Percentiles rank a stretch among this genome's conserved stretches.
Evolutionary conservation across 306 rosid genomes (phyloP).

Genomic region (Spatholobus suberectus): DNA sequence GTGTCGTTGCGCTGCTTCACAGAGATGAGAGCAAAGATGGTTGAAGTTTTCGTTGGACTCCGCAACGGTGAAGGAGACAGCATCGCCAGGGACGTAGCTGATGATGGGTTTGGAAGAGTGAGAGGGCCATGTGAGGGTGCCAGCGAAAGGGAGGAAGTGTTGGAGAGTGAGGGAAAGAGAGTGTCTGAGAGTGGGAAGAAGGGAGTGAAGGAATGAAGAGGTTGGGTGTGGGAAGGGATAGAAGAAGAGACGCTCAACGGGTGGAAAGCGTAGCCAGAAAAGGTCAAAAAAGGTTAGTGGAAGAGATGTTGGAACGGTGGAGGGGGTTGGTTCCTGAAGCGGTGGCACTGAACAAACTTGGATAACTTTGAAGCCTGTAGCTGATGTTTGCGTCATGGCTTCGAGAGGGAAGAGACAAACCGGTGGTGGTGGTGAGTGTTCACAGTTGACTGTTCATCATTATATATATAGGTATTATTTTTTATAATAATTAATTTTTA

Average conservation of each 20-base stretch:
- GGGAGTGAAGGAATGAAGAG: slow-evolving; percentile 20
- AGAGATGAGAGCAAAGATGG: background rate
- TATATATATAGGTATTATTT: too few species aligned
- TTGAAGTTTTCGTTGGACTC: slow-evolving; percentile 31
- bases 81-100: background rate
- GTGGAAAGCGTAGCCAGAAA: background rate
- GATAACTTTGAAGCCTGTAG: background rate
- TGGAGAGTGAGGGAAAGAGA: slow-evolving; percentile 46
- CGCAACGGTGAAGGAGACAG: slow-evolving; percentile 41
- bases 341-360: background rate
- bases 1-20: background rate
- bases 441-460: too few species aligned
- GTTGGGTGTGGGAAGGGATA: slow-evolving; percentile 8
- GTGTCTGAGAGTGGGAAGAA: slow-evolving; percentile 40
- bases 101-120: slow-evolving; percentile 28
- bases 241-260: background rate
- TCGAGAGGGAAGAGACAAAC: too few species aligned
- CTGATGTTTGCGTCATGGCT: background rate
- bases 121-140: slow-evolving; percentile 37
- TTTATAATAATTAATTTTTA: too few species aligned
- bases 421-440: too few species aligned
- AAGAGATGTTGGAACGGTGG: background rate
- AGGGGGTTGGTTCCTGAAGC: background rate
- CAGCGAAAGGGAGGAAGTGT: slow-evolving; percentile 40
- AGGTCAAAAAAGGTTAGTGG: background rate